Evolutionary conservation across 2,329 filamentous ascomycete genomes (phyloP).

Genomic region (Fusarium coffeatum): DNA sequence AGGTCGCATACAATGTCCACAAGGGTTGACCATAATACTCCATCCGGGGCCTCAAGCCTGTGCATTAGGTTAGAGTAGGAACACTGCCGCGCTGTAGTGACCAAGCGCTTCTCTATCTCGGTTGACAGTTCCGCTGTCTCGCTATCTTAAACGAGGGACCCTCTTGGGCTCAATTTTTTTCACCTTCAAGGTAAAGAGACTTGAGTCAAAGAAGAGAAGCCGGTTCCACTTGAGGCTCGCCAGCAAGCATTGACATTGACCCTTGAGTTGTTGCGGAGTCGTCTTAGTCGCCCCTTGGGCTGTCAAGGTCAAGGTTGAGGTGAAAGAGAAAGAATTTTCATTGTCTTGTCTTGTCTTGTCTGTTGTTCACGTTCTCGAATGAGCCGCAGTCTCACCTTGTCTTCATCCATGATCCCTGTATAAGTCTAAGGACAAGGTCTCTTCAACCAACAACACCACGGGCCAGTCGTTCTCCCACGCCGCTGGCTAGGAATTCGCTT

Average conservation of each 20-base stretch:
- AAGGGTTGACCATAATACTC: constrained; percentile 4
- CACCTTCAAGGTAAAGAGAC: constrained; percentile 22
- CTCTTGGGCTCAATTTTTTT: constrained; percentile 11
- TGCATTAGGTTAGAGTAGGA: not conserved
- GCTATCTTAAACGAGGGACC: constrained; percentile 21
- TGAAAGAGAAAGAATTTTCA: constrained; percentile 7
- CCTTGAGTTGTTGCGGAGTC: constrained; percentile 23
- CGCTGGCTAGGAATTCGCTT: constrained; percentile 19
- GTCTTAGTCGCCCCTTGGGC: constrained; percentile 1
- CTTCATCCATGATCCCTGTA: constrained; percentile 33
- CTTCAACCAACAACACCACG: constrained; percentile 30
- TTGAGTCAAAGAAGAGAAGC: not conserved
- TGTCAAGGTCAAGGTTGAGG: not conserved
- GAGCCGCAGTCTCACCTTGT: constrained; percentile 21
- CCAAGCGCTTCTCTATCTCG: constrained; percentile 5
- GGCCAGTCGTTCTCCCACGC: constrained; percentile 47
- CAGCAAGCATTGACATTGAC: constrained; percentile 28
- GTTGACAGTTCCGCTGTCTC: constrained; percentile 12
- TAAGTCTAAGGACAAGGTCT: constrained; percentile 16
- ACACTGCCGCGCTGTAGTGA: not conserved
- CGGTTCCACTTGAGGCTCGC: constrained; percentile 41
- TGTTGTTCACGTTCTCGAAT: constrained; percentile 7
- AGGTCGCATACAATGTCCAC: not conserved
- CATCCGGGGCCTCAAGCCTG: constrained; percentile 20
- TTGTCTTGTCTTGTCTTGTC: not conserved